A percentile compares a stretch with the other conserved stretches of the same genome.
Evolutionary conservation across 1,139 yeast genomes (phyloP).

Genomic region (Sugiyamaella xylanicola): DNA sequence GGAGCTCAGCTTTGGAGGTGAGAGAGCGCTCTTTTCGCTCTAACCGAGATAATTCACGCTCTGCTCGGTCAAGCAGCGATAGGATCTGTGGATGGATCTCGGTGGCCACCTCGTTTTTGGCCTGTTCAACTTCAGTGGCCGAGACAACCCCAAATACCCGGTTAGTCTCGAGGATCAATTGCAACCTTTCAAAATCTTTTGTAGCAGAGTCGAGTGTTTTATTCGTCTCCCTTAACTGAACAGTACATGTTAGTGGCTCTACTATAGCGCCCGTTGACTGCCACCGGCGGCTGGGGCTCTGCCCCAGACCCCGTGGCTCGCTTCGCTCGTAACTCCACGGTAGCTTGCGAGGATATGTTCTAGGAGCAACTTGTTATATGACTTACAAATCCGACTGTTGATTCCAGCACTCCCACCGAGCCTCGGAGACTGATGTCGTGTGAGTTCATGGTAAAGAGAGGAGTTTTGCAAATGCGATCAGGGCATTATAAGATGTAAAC

Average conservation of each 20-base stretch:
- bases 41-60: constrained; percentile 34
- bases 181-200: constrained; percentile 34
- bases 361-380: too few species aligned
- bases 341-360: too few species aligned
- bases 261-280: too few species aligned
- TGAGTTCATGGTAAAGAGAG: constrained; percentile 1
- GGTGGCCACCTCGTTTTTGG: constrained; percentile 32
- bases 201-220: constrained; percentile 27
- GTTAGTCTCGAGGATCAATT: constrained; percentile 31
- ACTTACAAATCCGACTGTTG: constrained; percentile 18
- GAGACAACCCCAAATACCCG: constrained; percentile 39
- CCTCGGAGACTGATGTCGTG: constrained; percentile 13
- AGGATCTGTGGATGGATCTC: constrained; percentile 39
- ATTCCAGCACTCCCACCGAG: constrained; percentile 11
- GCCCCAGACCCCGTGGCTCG: neutral
- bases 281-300: too few species aligned
- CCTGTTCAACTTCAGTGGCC: constrained; percentile 34
- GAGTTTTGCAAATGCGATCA: neutral
- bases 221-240: constrained; percentile 28
- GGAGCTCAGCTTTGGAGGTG: constrained; percentile 34
- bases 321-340: neutral
- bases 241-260: neutral
- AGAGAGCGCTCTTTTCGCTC: constrained; percentile 34
- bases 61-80: constrained; percentile 31
- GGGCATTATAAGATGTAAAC: neutral